These are phyloP conservation scores for Grosmannia clavigera DNA, from an alignment of 2,329 filamentous ascomycete species.

Conservation along the genomic window DNA sequence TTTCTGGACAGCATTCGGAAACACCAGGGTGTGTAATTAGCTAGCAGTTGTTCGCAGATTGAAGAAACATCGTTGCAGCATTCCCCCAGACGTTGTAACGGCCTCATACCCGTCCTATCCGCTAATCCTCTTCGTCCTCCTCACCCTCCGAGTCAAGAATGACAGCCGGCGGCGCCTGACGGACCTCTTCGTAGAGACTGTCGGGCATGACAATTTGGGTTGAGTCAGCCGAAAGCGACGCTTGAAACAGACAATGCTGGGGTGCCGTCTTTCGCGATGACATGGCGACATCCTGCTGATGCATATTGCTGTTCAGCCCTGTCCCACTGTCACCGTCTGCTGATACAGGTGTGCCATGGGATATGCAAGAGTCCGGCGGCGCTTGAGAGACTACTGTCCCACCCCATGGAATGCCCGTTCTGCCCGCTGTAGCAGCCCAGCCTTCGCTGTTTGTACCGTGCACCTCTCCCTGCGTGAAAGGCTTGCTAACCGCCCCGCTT, in stretches of 20 bases:
- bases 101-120: background rate
- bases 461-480: conserved; percentile 20
- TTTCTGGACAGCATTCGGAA: background rate
- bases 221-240: conserved; percentile 16
- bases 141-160: conserved; percentile 30
- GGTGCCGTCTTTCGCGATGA: background rate
- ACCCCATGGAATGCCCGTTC: background rate
- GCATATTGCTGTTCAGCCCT: background rate
- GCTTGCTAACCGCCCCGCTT: conserved; percentile 11
- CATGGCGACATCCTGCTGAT: background rate
- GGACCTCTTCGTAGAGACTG: conserved; percentile 28
- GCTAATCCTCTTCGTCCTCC: background rate
- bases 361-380: too few relatives aligned
- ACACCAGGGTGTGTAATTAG: background rate
- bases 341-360: too few relatives aligned
- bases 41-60: background rate
- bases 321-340: background rate
- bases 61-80: background rate
- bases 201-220: conserved; percentile 41
- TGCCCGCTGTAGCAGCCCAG: background rate
- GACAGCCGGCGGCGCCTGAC: conserved; percentile 22
- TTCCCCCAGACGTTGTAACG: background rate
- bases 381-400: background rate
- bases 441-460: conserved; percentile 1
- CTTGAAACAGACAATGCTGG: background rate